Evolutionary conservation across 768 basidiomycete species (phyloP).

Genomic region (Dacryopinax spathularia): DNA sequence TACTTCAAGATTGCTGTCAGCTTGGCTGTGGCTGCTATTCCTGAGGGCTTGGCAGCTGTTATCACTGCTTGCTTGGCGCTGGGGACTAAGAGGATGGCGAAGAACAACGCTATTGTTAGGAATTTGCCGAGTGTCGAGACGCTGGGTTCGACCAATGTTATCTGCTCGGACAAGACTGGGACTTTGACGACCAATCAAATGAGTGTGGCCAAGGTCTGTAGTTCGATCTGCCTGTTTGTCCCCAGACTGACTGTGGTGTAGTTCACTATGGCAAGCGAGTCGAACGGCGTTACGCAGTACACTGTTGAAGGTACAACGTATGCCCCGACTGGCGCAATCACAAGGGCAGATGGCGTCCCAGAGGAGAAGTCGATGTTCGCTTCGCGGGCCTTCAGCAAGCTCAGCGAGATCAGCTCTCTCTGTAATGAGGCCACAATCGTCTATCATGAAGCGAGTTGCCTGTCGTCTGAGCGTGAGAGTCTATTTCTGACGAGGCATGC

Average conservation of each 20-base stretch:
- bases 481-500: neutral
- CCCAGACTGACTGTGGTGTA: constrained; percentile 19
- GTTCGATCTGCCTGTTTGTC: constrained; percentile 28
- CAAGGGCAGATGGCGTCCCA: constrained; percentile 51
- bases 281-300: constrained; percentile 43
- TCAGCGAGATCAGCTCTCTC: constrained; percentile 82
- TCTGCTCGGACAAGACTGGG: constrained; percentile 98
- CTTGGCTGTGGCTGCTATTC: constrained; percentile 95
- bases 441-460: constrained; percentile 60
- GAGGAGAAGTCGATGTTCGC: constrained; percentile 40
- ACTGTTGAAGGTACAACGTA: constrained; percentile 85
- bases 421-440: constrained; percentile 91
- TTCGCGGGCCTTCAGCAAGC: constrained; percentile 23
- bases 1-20: constrained; percentile 99
- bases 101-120: constrained; percentile 94
- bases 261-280: constrained; percentile 61
- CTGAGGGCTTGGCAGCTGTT: constrained; percentile 94
- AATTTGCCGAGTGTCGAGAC: constrained; percentile 96
- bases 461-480: neutral
- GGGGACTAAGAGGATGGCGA: constrained; percentile 98
- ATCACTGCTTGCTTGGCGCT: constrained; percentile 94
- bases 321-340: constrained; percentile 67
- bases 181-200: constrained; percentile 95
- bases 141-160: constrained; percentile 93
- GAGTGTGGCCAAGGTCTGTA: constrained; percentile 57